Base-by-base conservation (phyloP, 108 stramenopile genomes). In the Craspedostauros australis region DNA sequence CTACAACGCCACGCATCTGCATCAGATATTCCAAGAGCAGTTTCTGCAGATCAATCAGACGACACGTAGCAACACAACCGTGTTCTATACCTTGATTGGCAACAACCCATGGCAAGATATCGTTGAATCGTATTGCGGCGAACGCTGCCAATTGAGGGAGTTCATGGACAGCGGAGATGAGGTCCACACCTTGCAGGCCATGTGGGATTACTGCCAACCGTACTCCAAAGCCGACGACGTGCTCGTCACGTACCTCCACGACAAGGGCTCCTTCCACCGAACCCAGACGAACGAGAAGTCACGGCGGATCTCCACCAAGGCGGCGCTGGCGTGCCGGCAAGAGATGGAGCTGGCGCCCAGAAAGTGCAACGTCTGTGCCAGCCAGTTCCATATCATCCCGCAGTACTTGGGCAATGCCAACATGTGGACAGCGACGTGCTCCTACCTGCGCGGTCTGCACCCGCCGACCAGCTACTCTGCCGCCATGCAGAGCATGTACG, bases 341-440 rank as follows among this genome's bases (percentile, higher is more conserved):
- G 37, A 57, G 22, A 57, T 57, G 55, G 28, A 26, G 5, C 4
- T 24, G 19, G 9, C 11, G n/a, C 28, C 43, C 20, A 18, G 22
- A 19, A 8, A 19, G 36, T 60, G 14, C 47, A 60, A 60, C 33
- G 43, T 60, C 18, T 60, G 58, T 30, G 7, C 42, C 6, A 31
- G 55, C 7, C 20, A 25, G 8, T 32, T 57, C 29, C 28, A 22
- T 8, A 44, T 57, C 5, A 5, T 57, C 9, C 55, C 55, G 18
- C 55, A 57, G 33, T 57, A 57, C 33, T 30, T 39, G 2, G 20
- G 55, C 8, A 44, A 20, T 22, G 25, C 55, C 3, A 57, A 57
- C 16, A 62, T 62, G 60, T 62, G 60, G 60, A 62, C 60, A 0
- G 60, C 60, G 5, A 54, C 25, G 25, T 54, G 60, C 44, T 62